Conservation (phyloP, 306 rosid genomes). For the Acacia acuminata region DNA sequence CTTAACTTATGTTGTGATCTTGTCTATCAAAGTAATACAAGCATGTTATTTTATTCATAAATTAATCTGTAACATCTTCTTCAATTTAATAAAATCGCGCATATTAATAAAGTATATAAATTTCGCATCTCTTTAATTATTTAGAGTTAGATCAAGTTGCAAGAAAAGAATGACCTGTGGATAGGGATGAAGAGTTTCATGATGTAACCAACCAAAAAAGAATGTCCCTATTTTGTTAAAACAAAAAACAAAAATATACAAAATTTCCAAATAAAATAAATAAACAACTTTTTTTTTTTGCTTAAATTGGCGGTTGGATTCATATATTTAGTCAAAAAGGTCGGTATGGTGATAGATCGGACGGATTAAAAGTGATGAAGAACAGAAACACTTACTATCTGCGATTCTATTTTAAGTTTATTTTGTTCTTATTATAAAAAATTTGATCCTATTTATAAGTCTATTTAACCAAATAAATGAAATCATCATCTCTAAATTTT, state of each 20-base stretch:
- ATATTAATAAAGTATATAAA: no score
- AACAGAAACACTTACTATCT: no score
- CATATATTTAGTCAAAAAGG: neutral
- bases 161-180: neutral
- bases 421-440: no score
- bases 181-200: neutral
- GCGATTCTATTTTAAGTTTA: no score
- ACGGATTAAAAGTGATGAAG: neutral
- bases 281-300: neutral
- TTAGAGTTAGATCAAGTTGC: neutral
- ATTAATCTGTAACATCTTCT: neutral
- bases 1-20: no score
- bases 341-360: neutral
- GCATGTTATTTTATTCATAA: neutral
- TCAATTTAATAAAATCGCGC: neutral
- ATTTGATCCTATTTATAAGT: no score
- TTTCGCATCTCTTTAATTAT: no score
- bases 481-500: no score
- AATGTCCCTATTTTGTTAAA: neutral
- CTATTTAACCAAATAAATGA: no score
- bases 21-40: neutral
- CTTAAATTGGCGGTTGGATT: conserved; percentile 19
- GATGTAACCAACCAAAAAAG: neutral
- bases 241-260: neutral
- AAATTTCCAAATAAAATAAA: neutral